Percentiles rank a stretch among this genome's conserved stretches.
Conservation (phyloP, 2,329 filamentous ascomycete species). For the Hawksworthiomyces lignivorus region DNA sequence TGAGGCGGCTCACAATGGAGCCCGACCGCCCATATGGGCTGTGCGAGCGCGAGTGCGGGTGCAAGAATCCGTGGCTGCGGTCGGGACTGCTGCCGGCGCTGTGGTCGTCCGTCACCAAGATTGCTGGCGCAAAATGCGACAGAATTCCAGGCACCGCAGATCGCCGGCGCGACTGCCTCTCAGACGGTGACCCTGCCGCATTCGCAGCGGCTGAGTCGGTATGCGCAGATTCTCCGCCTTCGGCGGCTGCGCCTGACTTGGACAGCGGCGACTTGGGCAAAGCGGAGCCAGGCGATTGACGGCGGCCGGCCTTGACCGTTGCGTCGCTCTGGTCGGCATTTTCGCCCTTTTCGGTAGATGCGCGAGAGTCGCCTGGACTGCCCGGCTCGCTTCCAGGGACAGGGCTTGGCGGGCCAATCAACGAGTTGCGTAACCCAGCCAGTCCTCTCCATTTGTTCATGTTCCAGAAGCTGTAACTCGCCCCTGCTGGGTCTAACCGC, state of each 20-base stretch:
- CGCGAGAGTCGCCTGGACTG: too few species aligned
- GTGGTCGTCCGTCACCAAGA: not conserved
- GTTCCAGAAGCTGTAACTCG: constrained; percentile 49
- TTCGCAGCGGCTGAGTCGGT: too few species aligned
- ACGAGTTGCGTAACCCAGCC: constrained; percentile 22
- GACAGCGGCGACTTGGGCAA: constrained; percentile 14
- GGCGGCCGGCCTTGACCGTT: too few species aligned
- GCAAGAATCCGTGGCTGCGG: not conserved
- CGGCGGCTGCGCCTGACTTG: not conserved
- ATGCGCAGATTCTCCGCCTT: not conserved
- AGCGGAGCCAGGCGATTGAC: constrained; percentile 14
- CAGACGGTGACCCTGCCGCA: too few species aligned
- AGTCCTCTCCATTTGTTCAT: constrained; percentile 44
- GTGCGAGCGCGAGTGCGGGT: not conserved
- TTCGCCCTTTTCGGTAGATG: too few species aligned
- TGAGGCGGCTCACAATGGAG: constrained; percentile 47
- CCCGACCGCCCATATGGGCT: constrained; percentile 10
- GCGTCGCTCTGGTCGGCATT: too few species aligned
- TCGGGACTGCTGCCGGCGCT: not conserved
- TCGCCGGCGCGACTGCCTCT: too few species aligned
- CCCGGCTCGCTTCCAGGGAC: too few species aligned
- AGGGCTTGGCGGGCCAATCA: too few species aligned
- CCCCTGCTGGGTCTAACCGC: constrained; percentile 30
- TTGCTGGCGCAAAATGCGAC: constrained; percentile 2
- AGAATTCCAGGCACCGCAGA: not conserved